These are phyloP conservation scores for Phaeomoniella chlamydospora DNA, from an alignment of 2,329 filamentous ascomycete species.

Conservation along the genomic window DNA sequence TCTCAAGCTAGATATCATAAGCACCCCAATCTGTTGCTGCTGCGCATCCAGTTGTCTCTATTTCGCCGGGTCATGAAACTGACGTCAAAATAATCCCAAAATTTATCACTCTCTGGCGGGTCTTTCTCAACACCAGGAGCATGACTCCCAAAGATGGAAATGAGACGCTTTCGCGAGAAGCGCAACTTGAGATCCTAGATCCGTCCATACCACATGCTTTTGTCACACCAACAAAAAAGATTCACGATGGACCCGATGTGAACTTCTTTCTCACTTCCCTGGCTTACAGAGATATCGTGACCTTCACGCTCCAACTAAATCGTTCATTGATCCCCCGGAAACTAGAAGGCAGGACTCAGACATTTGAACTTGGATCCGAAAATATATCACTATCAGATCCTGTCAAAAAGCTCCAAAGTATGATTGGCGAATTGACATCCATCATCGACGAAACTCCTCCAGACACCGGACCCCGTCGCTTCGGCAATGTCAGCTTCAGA, in stretches of 20 bases:
- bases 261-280: slow-evolving; percentile 61
- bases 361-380: slow-evolving; percentile 21
- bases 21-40: too few relatives aligned
- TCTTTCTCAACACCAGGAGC: too few relatives aligned
- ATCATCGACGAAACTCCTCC: slow-evolving; percentile 71
- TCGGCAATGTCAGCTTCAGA: slow-evolving; percentile 83
- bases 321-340: slow-evolving; percentile 65
- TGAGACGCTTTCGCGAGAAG: slow-evolving; percentile 9
- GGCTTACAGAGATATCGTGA: slow-evolving; percentile 76
- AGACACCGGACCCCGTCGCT: slow-evolving; percentile 70
- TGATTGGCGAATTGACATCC: slow-evolving; percentile 50
- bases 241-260: slow-evolving; percentile 75
- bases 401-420: slow-evolving; percentile 47
- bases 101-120: too few relatives aligned
- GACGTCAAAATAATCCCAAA: too few relatives aligned
- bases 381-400: slow-evolving; percentile 36
- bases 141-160: too few relatives aligned
- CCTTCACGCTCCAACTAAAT: slow-evolving; percentile 83
- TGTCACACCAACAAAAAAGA: slow-evolving; percentile 57
- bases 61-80: too few relatives aligned
- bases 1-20: too few relatives aligned
- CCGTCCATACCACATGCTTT: slow-evolving; percentile 41
- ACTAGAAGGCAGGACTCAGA: slow-evolving; percentile 29
- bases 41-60: too few relatives aligned
- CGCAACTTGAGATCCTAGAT: slow-evolving; percentile 33